Base-by-base conservation (phyloP, 306 rosid genomes). In the Vigna radiata region DNA sequence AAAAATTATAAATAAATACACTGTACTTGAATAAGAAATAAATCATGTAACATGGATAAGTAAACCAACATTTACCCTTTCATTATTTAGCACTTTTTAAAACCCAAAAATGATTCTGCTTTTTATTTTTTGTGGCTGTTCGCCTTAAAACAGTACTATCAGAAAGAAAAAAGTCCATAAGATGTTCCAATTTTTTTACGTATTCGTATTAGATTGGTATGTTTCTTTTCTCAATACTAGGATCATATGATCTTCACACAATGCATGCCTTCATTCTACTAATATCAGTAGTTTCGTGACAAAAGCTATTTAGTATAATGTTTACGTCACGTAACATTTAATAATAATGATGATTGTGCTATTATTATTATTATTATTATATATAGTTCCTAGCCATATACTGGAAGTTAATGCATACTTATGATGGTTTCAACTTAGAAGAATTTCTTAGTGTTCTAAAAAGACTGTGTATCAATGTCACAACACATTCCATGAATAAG, bases 261-360 rank as follows among this genome's bases (percentile, higher is more conserved):
- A 53, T 61, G 1, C 16, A 18, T 55, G 18, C 31, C 0, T 50
- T 69, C 46, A n/a, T 31, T 18, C 23, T 11, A 14, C 15, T 33
- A 41, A 15, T 11, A 17, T 70, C 15, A 44, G 49, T 14, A 21
- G 15, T 72, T 53, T 72, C 49, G 66, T 77, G n/a, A 2, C 17
- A 17, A 39, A 64, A 63, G 27, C 44, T 54, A 21, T 8, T 15
- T 21, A 55, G 9, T 62, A 55, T 21, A 39, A 23, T 56, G 43
- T 58, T 56, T 21, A 21, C 65, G 53, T 23, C 44, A 73, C 55
- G 43, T 58, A 55, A 56, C 55, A 36, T 66, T 66, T 44, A 16
- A 18, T 67, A 18, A 19, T 66, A 4, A 19, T 56, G 2, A 56
- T 11, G 11, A 11, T 23, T 10, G 23, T 18, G 11, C 27, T 25